Evolutionary conservation across 495 filamentous ascomycete genomes (phyloP).

Genomic region (Xylaria castorea): DNA sequence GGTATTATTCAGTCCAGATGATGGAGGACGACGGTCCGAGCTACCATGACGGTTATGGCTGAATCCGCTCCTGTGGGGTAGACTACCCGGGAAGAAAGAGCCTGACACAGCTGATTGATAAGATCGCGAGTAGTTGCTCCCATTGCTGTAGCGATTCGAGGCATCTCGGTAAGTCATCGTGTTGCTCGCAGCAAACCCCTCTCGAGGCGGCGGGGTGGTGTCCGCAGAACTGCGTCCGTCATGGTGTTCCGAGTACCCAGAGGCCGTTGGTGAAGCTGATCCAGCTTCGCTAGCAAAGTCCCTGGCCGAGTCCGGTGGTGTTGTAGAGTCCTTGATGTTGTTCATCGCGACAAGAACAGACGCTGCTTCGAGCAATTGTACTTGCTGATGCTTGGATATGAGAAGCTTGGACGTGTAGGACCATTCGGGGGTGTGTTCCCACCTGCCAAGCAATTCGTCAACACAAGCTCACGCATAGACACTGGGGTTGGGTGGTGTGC

Average conservation of each 20-base stretch:
- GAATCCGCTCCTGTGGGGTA: slow-evolving; percentile 54
- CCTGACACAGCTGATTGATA: slow-evolving; percentile 77
- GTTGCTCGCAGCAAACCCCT: slow-evolving; percentile 48
- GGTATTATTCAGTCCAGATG: slow-evolving; percentile 66
- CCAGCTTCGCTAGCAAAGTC: slow-evolving; percentile 78
- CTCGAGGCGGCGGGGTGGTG: slow-evolving; percentile 73
- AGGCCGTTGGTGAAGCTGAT: slow-evolving; percentile 78
- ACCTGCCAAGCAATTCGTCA: slow-evolving; percentile 68
- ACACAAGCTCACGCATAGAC: slow-evolving; percentile 43
- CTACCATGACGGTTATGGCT: slow-evolving; percentile 63
- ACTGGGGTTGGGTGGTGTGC: slow-evolving; percentile 37
- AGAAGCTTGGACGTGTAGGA: slow-evolving; percentile 95
- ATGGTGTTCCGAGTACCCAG: slow-evolving; percentile 75
- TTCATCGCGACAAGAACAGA: slow-evolving; percentile 96
- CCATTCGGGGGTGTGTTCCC: slow-evolving; percentile 99
- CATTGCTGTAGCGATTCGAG: slow-evolving; percentile 69
- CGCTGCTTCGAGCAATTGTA: slow-evolving; percentile 94
- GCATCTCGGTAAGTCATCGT: slow-evolving; percentile 55
- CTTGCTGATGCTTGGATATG: slow-evolving; percentile 99
- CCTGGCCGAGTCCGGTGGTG: slow-evolving; percentile 64
- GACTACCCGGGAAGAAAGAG: slow-evolving; percentile 58
- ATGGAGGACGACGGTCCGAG: slow-evolving; percentile 64
- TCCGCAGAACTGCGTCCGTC: slow-evolving; percentile 73
- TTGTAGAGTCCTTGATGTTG: slow-evolving; percentile 53
- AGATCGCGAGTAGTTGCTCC: slow-evolving; percentile 77